Base-by-base conservation (phyloP, 2,329 filamentous ascomycete species). In the Orbilia blumenaviensis region DNA sequence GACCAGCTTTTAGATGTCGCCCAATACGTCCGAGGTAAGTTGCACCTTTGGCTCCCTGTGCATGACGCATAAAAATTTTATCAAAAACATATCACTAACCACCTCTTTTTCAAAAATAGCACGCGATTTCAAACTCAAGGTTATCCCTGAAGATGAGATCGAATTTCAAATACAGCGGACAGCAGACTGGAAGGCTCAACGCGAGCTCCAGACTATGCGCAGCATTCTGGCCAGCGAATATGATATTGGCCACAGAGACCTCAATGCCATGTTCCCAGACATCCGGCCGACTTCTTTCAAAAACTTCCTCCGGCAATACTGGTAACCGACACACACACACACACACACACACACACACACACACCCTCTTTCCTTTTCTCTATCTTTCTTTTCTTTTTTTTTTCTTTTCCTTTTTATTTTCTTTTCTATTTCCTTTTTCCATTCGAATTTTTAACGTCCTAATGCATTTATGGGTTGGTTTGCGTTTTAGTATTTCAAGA, bases 1-100 rank as follows among this genome's bases (percentile, higher is more conserved):
- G 16, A 56, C 2, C 78, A 80, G 46, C 58, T 79, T 58, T 78
- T 79, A 50, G 42, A 21, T 14, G 74, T 78, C 48, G 68, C 71
- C 34, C 71, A 79, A 58, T 27, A 61, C 10, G 77, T 79, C 64
- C 71, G 63, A 69, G 78, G 79, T 80, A 66, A 46, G 64, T 67
- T 66, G 46, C 72, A 46, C 64, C 64, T 76, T 76, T 76, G 72
- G 72, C 72, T 36, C 41, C 52, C 32, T n/a, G 58, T 75, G 64
- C 54, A 64, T 68, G 67, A 72, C 63, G 56, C 61, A 72, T 34
- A 56, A 62, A 60, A 46, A 44, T 16, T 36, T 56, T 71, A 29
- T 41, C 32, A 16, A 61, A 62, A 67, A 58, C 72, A 61, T 50
- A 64, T 46, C 58, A 60, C 38, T 44, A 68, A 58, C 48, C 46